Base-by-base conservation (phyloP, 768 basidiomycete genomes). In the Leucogyrophana mollusca region DNA sequence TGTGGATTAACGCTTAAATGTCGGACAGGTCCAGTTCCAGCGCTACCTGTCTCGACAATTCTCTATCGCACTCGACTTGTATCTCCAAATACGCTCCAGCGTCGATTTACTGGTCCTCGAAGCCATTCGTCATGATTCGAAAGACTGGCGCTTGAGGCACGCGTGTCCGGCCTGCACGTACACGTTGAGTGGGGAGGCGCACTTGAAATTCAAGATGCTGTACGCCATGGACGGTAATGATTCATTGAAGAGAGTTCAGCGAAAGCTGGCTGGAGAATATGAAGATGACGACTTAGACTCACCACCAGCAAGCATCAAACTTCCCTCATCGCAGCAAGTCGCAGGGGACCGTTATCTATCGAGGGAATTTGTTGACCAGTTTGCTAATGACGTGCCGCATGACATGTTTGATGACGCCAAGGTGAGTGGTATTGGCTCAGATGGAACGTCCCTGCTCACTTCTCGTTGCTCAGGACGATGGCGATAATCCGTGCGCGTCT, bases 21-120 rank as follows among this genome's bases (percentile, higher is more conserved):
- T 13, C 16, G 2, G 33, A 16, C 17, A 30, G 49, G 34, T 55
- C 7, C 33, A 47, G 9, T 56, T 45, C 16, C 46, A 49, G 9
- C 34, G 24, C 3, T 46, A 46, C 34, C 34, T 59, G 13, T 43
- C 35, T 1, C 17, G 34, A 4, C 63, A 66, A 44, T 60, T 68
- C 30, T 49, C 57, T 1, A 51, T 57, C 14, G 47, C 56, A 0
- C 62, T 52, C 22, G 61, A 68, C 47, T 30, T 56, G 2, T 67
- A 63, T 16, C 52, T 65, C 4, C 54, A 57, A 16, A 44, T 68
- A 9, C 53, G 45, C 2, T 36, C 24, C 4, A 24, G 33, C 9
- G 47, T 61, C 9, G 51, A 61, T 8, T 14, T 16, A 3, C 40
- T 48, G 1, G 47, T 59, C 21, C 22, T 42, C 4, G 14, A 34